Percentiles rank a stretch among this genome's conserved stretches.
These are phyloP conservation scores for Talaromyces funiculosus DNA, from an alignment of 2,329 filamentous ascomycete genomes.

Conservation along the genomic window DNA sequence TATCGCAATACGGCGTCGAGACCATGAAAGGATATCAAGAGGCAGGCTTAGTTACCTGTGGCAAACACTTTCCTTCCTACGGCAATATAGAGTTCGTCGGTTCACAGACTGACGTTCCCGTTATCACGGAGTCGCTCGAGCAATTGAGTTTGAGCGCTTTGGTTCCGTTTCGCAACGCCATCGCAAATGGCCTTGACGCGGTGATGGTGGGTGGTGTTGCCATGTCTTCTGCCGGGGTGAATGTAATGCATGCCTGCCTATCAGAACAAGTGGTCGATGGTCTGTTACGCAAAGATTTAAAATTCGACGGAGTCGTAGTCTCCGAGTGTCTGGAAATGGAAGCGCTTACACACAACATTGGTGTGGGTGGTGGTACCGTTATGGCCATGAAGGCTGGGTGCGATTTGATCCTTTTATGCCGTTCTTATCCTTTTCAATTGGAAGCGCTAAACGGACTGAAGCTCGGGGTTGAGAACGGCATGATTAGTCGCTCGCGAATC, in stretches of 20 bases:
- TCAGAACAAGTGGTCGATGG: conserved; percentile 92
- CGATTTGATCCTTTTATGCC: conserved; percentile 82
- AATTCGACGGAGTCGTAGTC: conserved; percentile 86
- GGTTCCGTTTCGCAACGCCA: conserved; percentile 86
- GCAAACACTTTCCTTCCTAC: conserved; percentile 95
- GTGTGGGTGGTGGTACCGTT: conserved; percentile 92
- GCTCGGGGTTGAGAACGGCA: conserved; percentile 81
- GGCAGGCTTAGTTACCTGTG: conserved; percentile 80
- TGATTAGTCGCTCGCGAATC: conserved; percentile 74
- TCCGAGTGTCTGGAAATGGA: conserved; percentile 98
- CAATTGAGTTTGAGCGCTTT: conserved; percentile 87
- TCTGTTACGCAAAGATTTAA: conserved; percentile 77
- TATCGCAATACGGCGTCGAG: conserved; percentile 84
- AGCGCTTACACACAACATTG: conserved; percentile 87
- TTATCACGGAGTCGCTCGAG: conserved; percentile 90
- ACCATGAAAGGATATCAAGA: conserved; percentile 91
- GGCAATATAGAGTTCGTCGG: conserved; percentile 91
- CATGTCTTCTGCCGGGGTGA: conserved; percentile 85
- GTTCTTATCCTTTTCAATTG: conserved; percentile 80
- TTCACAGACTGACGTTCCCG: conserved; percentile 84
- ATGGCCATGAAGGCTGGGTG: conserved; percentile 97
- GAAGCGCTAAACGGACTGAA: conserved; percentile 89
- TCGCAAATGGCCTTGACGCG: conserved; percentile 77
- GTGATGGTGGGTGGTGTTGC: conserved; percentile 96
- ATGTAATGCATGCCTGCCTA: conserved; percentile 90